A percentile compares a stretch with the other conserved stretches of the same genome.
phyloP scores from a whole-genome alignment of 2,329 filamentous ascomycete genomes.

The Penicillium sp. region DNA sequence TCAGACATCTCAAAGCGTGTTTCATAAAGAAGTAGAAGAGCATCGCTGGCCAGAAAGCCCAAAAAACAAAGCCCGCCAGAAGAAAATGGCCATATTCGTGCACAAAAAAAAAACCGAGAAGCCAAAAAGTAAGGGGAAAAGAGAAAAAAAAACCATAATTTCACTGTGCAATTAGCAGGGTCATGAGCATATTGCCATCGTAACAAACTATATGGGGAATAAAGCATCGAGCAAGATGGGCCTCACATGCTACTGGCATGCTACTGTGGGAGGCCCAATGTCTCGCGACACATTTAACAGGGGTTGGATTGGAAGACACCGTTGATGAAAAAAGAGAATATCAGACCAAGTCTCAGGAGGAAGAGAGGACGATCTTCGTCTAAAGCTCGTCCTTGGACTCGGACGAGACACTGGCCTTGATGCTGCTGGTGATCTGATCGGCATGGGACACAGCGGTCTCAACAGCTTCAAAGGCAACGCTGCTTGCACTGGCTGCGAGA shows the following conservation, averaged over 20 bases:
- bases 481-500: slow-evolving; percentile 38
- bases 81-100: slow-evolving; percentile 4
- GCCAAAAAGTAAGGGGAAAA: slow-evolving; percentile 10
- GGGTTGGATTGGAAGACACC: slow-evolving; percentile 13
- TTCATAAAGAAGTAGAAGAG: slow-evolving; percentile 25
- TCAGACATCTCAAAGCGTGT: slow-evolving; percentile 3
- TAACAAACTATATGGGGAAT: slow-evolving; percentile 44
- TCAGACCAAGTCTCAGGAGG: slow-evolving; percentile 13
- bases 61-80: slow-evolving; percentile 8
- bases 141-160: slow-evolving; percentile 22
- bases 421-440: slow-evolving; percentile 50
- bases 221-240: slow-evolving; percentile 27
- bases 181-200: slow-evolving; percentile 32
- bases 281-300: slow-evolving; percentile 8
- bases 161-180: slow-evolving; percentile 30
- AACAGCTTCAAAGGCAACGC: slow-evolving; percentile 39
- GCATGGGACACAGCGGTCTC: slow-evolving; percentile 48
- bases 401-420: slow-evolving; percentile 50
- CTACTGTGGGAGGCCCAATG: slow-evolving; percentile 10
- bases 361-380: slow-evolving; percentile 4
- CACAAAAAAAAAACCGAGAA: slow-evolving; percentile 1
- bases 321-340: slow-evolving; percentile 13
- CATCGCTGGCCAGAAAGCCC: slow-evolving; percentile 8
- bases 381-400: slow-evolving; percentile 31
- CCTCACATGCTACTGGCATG: slow-evolving; percentile 20